Evolutionary conservation across 2,329 filamentous ascomycete genomes (phyloP).

Genomic region (Fusarium cicatricum): DNA sequence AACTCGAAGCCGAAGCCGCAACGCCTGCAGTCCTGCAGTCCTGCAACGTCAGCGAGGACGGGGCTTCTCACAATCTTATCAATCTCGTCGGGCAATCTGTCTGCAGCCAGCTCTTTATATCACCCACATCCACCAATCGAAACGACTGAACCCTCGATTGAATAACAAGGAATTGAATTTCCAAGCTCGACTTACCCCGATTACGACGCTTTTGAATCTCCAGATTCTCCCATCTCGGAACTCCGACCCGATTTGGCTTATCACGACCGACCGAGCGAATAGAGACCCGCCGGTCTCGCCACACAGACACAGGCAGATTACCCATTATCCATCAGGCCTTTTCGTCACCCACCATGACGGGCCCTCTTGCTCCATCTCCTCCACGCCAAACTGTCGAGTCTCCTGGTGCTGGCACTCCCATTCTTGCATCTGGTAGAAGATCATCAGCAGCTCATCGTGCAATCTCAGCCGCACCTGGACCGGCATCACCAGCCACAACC

Average conservation of each 20-base stretch:
- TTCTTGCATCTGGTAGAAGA: constrained; percentile 9
- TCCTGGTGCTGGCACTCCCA: constrained; percentile 30
- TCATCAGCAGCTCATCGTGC: constrained; percentile 19
- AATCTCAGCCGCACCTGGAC: constrained; percentile 37
- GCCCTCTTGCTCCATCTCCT: constrained; percentile 33
- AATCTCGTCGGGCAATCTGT: constrained; percentile 23
- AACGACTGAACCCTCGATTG: constrained; percentile 2
- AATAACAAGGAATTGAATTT: background rate
- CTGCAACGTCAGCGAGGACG: constrained; percentile 17
- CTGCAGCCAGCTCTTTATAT: background rate
- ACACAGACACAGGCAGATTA: constrained; percentile 25
- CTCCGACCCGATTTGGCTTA: constrained; percentile 36
- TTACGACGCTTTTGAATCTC: constrained; percentile 6
- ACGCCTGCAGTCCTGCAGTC: constrained; percentile 15
- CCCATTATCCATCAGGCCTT: constrained; percentile 12
- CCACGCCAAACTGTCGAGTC: constrained; percentile 29
- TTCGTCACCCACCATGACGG: constrained; percentile 37
- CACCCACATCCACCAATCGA: constrained; percentile 4
- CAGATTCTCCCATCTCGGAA: constrained; percentile 40
- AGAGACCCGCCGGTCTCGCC: constrained; percentile 30
- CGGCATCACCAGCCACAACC: constrained; percentile 35
- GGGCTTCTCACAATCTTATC: constrained; percentile 28
- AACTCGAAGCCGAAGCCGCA: constrained; percentile 33
- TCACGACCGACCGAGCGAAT: constrained; percentile 32
- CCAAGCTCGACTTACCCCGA: background rate